Conservation (phyloP, 2,329 filamentous ascomycete genomes). For the Alternaria conjuncta region DNA sequence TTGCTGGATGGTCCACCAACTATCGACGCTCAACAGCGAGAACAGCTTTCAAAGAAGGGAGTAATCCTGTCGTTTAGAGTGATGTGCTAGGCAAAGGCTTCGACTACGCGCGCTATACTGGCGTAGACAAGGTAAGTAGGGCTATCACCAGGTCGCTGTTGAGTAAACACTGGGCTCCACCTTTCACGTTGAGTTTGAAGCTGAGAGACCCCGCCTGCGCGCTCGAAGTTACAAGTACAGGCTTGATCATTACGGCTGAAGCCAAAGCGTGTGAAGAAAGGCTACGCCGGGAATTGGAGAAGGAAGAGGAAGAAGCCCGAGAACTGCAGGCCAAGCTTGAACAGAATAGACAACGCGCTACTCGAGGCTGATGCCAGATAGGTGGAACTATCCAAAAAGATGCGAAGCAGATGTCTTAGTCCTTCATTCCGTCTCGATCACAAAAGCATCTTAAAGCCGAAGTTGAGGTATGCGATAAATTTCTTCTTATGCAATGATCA, state of each 20-base stretch:
- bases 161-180: not conserved
- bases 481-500: not conserved
- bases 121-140: not conserved
- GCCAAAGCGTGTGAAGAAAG: not conserved
- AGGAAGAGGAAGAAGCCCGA: not conserved
- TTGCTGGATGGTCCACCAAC: not conserved
- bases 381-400: not conserved
- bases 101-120: not conserved
- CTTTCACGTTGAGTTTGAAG: not conserved
- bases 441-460: not conserved
- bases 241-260: not conserved
- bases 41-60: not conserved
- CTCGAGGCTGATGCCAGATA: not conserved
- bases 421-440: not conserved
- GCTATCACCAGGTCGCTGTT: not conserved
- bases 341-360: not conserved
- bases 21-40: not conserved
- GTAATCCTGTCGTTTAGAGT: not conserved
- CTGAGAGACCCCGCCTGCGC: not conserved
- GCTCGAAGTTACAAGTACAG: not conserved
- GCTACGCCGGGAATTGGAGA: not conserved
- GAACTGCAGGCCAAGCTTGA: not conserved
- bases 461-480: not conserved
- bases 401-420: not conserved
- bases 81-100: not conserved